These are phyloP conservation scores for Danielia oregonensis DNA, from an alignment of 805 yeast genomes.

Conservation along the genomic window DNA sequence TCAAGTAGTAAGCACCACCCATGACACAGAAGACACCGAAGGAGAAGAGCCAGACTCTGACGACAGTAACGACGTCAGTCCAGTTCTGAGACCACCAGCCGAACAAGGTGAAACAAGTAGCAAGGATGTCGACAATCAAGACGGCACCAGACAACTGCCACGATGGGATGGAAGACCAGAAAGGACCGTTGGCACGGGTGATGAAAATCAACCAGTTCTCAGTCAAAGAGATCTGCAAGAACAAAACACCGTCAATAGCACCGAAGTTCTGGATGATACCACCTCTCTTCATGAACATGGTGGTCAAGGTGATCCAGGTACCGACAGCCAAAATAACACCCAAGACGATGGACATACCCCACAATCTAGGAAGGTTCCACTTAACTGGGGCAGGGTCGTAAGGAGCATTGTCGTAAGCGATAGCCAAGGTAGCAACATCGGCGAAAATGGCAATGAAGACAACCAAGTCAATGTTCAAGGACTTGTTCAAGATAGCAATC, in stretches of 20 bases:
- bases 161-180: constrained; percentile 95
- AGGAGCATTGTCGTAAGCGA: constrained; percentile 97
- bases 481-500: constrained; percentile 89
- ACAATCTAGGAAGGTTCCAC: constrained; percentile 95
- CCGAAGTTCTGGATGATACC: constrained; percentile 97
- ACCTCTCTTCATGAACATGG: constrained; percentile 86
- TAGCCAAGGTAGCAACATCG: constrained; percentile 94
- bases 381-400: constrained; percentile 89
- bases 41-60: constrained; percentile 92
- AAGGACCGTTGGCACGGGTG: constrained; percentile 96
- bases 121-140: constrained; percentile 81
- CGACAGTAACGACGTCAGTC: constrained; percentile 93
- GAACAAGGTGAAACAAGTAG: constrained; percentile 88
- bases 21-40: constrained; percentile 95
- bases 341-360: constrained; percentile 92
- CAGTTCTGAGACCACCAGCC: constrained; percentile 99
- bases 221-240: constrained; percentile 90
- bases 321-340: constrained; percentile 86
- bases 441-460: constrained; percentile 97
- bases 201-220: constrained; percentile 97
- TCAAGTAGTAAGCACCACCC: constrained; percentile 95
- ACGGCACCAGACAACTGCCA: constrained; percentile 98
- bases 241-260: constrained; percentile 87
- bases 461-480: constrained; percentile 84
- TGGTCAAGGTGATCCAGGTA: constrained; percentile 92